Base-by-base conservation (phyloP, 2,329 filamentous ascomycete genomes). In the Fusarium sp. region DNA sequence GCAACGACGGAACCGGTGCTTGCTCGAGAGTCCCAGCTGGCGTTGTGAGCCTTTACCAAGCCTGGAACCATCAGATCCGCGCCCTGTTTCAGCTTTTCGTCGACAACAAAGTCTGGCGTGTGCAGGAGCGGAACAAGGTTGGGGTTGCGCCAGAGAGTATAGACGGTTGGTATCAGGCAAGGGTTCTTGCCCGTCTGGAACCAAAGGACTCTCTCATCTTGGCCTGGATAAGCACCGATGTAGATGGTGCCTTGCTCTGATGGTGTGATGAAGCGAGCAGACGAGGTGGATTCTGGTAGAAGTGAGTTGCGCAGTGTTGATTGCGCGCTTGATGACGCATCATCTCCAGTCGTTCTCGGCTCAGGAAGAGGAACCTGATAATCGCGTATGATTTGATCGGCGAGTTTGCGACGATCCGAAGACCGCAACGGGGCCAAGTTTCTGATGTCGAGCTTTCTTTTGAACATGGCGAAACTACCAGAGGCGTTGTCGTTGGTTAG, bases 191-290 rank as follows among this genome's bases (percentile, higher is more conserved):
- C 65, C 1, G 51, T 49, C 46, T 68, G 65, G 21, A 68, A 68
- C 65, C 65, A 68, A 13, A 68, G 65, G 13, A 68, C 53, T 29
- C 65, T 66, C 43, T 68, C 65, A 21, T 66, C 62, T 19, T 64
- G 53, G 3, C 46, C 62, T 3, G 53, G 49, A 35, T 61, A 55
- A n/a, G 59, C 29, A 15, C 65, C 65, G 9, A 68, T 55, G 3
- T 68, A 68, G 25, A 68, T 53, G 0, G 59, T 68, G 8, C 65
- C 49, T 21, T 59, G 65, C 3, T 65, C 62, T 3, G 59, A 57
- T 9, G 55, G 31, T 11, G 65, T 66, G n/a, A 62, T 58, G 9
- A 68, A 68, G 4, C 65, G 65, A 13, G 65, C 65, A 4, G 65
- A 68, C 0, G 65, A 66, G 6, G 65, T 66, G 1, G 62, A 64